Base-by-base conservation (phyloP, 805 yeast species). In the Pichia eremophila region DNA sequence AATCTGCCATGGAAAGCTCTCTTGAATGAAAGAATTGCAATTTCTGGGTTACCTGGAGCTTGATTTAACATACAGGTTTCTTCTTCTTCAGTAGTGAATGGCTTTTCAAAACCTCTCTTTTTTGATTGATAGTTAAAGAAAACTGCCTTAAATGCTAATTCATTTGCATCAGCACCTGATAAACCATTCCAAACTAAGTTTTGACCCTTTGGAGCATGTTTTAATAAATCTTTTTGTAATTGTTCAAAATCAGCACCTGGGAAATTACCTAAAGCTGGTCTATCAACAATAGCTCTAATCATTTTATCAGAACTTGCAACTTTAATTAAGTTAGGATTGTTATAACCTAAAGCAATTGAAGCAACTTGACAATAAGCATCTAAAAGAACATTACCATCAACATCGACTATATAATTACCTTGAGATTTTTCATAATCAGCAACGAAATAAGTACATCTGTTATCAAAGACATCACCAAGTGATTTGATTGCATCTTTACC, bases 1-100 rank as follows among this genome's bases (percentile, higher is more conserved):
- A 89, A 70, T 69, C 98, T 81, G 54, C 98, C 98, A 65, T 90
- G 98, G 85, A 90, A 91, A 31, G 93, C 93, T 55, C 79, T 75
- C 66, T 81, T 81, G 70, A 90, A 90, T 6, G 96, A 88, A 55
- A 91, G 62, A 52, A 90, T 84, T 44, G 95, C 88, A 57, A 85
- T 68, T 36, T 84, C 85, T 35, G 96, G 95, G 43, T 95, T 77
- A 49, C 96, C 96, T 45, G 98, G 98, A 28, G 86, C 76, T 57
- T 74, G 70, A 66, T 88, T 88, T 54, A 75, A 69, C 97, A 90
- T 90, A 49, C 82, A 83, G 4, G 90, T 69, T 18, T 57, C 65
- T 63, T 77, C 75, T 68, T 90, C 97, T 61, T 82, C 87, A 11
- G 64, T 61, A 8, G 90, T 64, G 67, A 85, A 86, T 25, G 71